phyloP scores from a whole-genome alignment of 176 grass and related monocot species.

The Musa itinerans region DNA sequence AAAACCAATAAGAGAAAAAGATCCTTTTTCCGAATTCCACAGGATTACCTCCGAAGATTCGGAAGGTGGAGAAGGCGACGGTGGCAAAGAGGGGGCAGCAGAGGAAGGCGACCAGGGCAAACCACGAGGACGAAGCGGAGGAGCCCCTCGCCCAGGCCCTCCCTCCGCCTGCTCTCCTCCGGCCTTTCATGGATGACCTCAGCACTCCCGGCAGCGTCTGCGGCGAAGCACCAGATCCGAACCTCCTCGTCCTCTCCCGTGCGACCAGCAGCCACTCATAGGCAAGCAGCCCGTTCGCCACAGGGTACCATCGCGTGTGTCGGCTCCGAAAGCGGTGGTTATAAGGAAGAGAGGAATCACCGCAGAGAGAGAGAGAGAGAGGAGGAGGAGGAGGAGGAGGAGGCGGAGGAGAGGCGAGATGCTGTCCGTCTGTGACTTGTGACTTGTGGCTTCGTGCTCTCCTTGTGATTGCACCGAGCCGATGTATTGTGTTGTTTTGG shows the following conservation, averaged over 20 bases:
- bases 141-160: not conserved
- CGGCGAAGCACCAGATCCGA: slow-evolving; percentile 11
- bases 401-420: not conserved
- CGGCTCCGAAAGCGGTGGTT: not conserved
- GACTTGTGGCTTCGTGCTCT: too few species aligned
- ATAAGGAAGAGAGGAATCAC: not conserved
- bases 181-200: slow-evolving; percentile 27
- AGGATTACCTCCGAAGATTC: slow-evolving; percentile 11
- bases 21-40: not conserved
- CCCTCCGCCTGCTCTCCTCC: slow-evolving; percentile 14
- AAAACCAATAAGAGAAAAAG: not conserved
- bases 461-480: too few species aligned
- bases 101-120: slow-evolving; percentile 7
- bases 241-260: not conserved
- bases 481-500: too few species aligned
- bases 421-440: too few species aligned
- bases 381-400: too few species aligned
- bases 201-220: not conserved
- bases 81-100: slow-evolving; percentile 14
- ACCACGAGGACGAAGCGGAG: not conserved
- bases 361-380: not conserved
- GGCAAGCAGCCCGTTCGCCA: not conserved
- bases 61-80: slow-evolving; percentile 11
- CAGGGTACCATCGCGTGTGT: not conserved
- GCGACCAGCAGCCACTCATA: not conserved